A percentile compares a stretch with the other conserved stretches of the same genome.
Conservation (phyloP, 179 eudicot genomes). For the Vitellaria paradoxa region DNA sequence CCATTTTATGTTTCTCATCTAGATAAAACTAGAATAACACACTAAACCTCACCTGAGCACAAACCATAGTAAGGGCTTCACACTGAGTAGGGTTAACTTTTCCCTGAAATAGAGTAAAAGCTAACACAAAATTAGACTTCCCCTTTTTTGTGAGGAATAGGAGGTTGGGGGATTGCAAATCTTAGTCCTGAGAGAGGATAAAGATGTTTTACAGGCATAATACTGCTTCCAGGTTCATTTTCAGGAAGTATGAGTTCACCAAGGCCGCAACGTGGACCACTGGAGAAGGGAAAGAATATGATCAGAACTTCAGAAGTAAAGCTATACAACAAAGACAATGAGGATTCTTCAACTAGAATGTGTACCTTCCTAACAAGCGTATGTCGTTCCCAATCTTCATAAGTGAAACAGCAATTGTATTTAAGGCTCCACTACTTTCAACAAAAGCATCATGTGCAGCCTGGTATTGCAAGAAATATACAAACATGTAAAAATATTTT, state of each 20-base stretch:
- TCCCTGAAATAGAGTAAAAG: slow-evolving; percentile 51
- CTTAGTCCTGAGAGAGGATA: no score
- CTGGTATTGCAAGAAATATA: slow-evolving; percentile 36
- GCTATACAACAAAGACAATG: slow-evolving; percentile 7
- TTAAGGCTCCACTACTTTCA: slow-evolving; percentile 91
- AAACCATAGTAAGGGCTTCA: slow-evolving; percentile 98
- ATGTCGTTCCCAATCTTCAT: slow-evolving; percentile 98
- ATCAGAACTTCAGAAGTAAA: slow-evolving; percentile 18
- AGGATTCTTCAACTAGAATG: neutral
- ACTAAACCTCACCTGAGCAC: slow-evolving; percentile 77
- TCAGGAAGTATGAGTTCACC: slow-evolving; percentile 98
- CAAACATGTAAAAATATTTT: neutral
- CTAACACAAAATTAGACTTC: neutral
- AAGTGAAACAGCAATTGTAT: slow-evolving; percentile 88
- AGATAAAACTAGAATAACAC: slow-evolving; percentile 8
- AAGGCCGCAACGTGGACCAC: slow-evolving; percentile 99
- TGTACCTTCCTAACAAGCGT: slow-evolving; percentile 91
- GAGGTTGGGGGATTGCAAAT: no score
- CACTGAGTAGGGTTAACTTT: slow-evolving; percentile 99
- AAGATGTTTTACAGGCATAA: slow-evolving; percentile 75
- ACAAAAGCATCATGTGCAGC: slow-evolving; percentile 99
- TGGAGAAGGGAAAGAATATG: slow-evolving; percentile 25
- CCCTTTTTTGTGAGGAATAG: neutral
- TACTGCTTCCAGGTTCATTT: slow-evolving; percentile 99
- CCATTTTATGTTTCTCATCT: neutral